Base-by-base conservation (phyloP, 306 rosid species). In the Styphnolobium japonicum region DNA sequence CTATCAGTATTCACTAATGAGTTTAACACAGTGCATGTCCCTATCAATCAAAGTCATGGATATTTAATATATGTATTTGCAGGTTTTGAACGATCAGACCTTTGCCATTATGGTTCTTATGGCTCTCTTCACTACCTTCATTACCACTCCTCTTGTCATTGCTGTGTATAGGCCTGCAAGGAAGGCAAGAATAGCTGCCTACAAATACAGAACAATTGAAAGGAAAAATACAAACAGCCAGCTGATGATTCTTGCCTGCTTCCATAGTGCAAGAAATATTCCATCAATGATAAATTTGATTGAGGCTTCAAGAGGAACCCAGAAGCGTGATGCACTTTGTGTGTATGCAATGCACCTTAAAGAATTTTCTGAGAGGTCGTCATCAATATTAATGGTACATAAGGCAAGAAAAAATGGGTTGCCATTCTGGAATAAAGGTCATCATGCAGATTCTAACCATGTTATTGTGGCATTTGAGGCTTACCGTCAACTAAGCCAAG, bases 81-180 rank as follows among this genome's bases (percentile, higher is more conserved):
- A 92, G 98, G 98, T 94, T 55, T 86, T 94, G 85, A 92, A 92
- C 86, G 97, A 94, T 75, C 92, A 94, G 74, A 94, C 97, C 23
- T 94, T 94, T 80, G 96, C 97, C 25, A 88, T 94, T 33, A 90
- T 94, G 97, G 88, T 94, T 81, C 88, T 94, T 9, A 94, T 94
- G 98, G 98, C 98, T 40, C 79, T 94, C 60, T 84, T 94, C 65
- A 94, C 97, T 9, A 94, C 98, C 56, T 90, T 92, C 81, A 80
- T 92, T 25, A 94, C 98, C 46, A 92, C 98, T 2, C 98, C 98
- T 42, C 53, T 92, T 55, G 94, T 94, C 68, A 73, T 75, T 36
- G 80, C 83, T 3, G 85, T 88, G 48, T 94, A 88, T 60, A 86
- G 88, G 80, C 97, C 93, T 15, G 92, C 89, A 2, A 88, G 86